Percentiles rank a stretch among this genome's conserved stretches.
Conservation (phyloP, 2,329 filamentous ascomycete genomes). For the Cercospora sesami region DNA sequence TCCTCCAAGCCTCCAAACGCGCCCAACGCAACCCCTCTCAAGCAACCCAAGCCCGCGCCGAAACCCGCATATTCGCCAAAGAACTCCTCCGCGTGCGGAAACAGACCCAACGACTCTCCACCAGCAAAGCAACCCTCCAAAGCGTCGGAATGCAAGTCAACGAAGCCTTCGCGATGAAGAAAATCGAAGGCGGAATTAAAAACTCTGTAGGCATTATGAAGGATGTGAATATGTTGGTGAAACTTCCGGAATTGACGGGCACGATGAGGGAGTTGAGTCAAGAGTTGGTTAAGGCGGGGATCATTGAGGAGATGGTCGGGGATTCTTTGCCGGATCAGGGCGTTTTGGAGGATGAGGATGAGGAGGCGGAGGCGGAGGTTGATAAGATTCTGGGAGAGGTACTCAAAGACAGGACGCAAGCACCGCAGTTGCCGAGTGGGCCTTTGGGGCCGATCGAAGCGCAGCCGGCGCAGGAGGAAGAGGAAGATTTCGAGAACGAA, state of each 20-base stretch:
- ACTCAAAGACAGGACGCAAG: slow-evolving; percentile 71
- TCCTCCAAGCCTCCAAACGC: slow-evolving; percentile 77
- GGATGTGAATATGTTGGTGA: slow-evolving; percentile 84
- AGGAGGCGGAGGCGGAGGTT: slow-evolving; percentile 78
- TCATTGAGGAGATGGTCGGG: slow-evolving; percentile 96
- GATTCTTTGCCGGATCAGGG: slow-evolving; percentile 78
- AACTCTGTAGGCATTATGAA: slow-evolving; percentile 93
- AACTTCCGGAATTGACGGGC: slow-evolving; percentile 78
- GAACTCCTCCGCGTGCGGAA: slow-evolving; percentile 83
- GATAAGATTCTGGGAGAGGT: slow-evolving; percentile 92
- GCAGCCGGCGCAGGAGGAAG: slow-evolving; percentile 56
- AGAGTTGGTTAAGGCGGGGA: slow-evolving; percentile 90
- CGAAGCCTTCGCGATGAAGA: slow-evolving; percentile 90
- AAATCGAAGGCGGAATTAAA: slow-evolving; percentile 90
- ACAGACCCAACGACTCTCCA: slow-evolving; percentile 71
- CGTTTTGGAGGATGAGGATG: slow-evolving; percentile 67
- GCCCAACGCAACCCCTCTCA: slow-evolving; percentile 77
- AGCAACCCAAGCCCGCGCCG: slow-evolving; percentile 73
- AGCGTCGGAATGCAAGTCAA: slow-evolving; percentile 97
- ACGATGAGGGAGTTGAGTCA: slow-evolving; percentile 87
- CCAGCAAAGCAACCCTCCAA: slow-evolving; percentile 85
- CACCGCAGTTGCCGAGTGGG: slow-evolving; percentile 50
- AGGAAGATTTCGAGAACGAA: slow-evolving; percentile 79
- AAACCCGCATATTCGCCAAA: slow-evolving; percentile 83
- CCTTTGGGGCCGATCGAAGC: slow-evolving; percentile 54